Evolutionary conservation across 331 rosid genomes (phyloP).

Genomic region (Acacia concinna): DNA sequence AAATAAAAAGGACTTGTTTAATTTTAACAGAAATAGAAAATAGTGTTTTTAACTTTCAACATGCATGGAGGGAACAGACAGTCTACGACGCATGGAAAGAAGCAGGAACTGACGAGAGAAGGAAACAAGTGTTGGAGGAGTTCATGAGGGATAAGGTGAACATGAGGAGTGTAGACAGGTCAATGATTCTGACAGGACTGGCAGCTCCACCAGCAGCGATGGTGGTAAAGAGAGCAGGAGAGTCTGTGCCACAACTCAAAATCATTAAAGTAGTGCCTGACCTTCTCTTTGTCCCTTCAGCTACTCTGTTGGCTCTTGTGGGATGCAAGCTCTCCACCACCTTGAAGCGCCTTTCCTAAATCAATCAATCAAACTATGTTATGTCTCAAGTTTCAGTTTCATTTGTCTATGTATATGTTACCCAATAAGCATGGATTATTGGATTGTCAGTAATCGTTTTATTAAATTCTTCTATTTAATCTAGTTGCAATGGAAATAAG

Average conservation of each 20-base stretch:
- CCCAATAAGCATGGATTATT: neutral
- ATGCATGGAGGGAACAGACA: neutral
- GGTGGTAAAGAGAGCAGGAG: neutral
- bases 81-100: fast-evolving
- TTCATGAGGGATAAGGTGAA: neutral
- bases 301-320: neutral
- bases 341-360: neutral
- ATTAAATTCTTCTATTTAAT: neutral
- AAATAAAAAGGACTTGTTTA: neutral
- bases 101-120: neutral
- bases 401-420: neutral
- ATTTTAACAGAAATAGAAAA: neutral
- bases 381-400: neutral
- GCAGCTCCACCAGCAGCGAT: conserved; percentile 1
- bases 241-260: neutral
- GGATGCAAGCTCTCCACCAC: neutral
- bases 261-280: neutral
- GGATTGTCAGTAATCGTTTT: neutral
- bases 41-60: neutral
- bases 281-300: neutral
- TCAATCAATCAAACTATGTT: neutral
- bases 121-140: neutral
- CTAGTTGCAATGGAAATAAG: neutral
- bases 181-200: neutral
- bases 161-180: neutral